phyloP scores from a whole-genome alignment of 352 stramenopile species.

The Phytophthora cactorum region DNA sequence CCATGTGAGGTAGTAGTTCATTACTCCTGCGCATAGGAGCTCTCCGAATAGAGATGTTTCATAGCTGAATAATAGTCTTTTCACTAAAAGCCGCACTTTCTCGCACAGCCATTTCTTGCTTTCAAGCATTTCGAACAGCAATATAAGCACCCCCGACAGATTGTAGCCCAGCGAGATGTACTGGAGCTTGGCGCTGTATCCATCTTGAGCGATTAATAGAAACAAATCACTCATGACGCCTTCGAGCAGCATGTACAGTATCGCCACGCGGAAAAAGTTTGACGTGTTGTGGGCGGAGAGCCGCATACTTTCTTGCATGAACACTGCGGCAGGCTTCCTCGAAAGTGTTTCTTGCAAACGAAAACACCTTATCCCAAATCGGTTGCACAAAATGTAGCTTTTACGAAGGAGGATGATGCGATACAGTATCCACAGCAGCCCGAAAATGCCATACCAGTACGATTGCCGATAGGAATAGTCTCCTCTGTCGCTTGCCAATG shows the following conservation, averaged over 20 bases:
- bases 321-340: constrained; percentile 19
- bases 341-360: constrained; percentile 10
- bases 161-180: constrained; percentile 42
- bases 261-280: constrained; percentile 20
- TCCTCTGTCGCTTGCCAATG: constrained; percentile 20
- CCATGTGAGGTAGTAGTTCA: constrained; percentile 24
- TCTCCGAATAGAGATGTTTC: constrained; percentile 29
- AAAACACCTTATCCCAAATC: constrained; percentile 16
- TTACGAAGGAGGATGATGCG: constrained; percentile 25
- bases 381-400: constrained; percentile 25
- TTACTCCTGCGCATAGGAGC: constrained; percentile 12
- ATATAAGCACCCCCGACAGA: constrained; percentile 27
- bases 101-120: constrained; percentile 12
- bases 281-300: constrained; percentile 26
- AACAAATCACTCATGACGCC: constrained; percentile 41
- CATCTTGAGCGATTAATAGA: constrained; percentile 34
- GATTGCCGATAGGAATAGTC: constrained; percentile 21
- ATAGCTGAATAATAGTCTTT: constrained; percentile 29
- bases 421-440: constrained; percentile 27
- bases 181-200: constrained; percentile 18
- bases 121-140: constrained; percentile 36
- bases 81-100: constrained; percentile 8
- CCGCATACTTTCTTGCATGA: constrained; percentile 31
- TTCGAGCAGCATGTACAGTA: constrained; percentile 33
- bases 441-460: constrained; percentile 32